Conservation (phyloP, 2,329 filamentous ascomycete species). For the Lasiodiplodia sp. region DNA sequence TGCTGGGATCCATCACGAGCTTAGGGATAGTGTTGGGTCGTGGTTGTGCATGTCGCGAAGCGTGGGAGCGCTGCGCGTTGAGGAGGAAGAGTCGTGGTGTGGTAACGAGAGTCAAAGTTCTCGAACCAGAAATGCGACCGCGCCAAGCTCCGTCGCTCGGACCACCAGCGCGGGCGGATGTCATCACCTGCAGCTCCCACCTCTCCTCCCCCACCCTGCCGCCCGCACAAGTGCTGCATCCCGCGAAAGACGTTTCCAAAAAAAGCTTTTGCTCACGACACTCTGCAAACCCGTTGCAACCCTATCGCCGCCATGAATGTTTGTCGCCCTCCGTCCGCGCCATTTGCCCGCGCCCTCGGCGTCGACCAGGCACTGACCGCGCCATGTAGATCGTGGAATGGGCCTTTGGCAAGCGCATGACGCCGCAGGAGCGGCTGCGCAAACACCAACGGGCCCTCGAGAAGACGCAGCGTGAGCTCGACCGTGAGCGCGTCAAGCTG, state of each 20-base stretch:
- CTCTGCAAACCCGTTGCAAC: not conserved
- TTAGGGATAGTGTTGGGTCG: slow-evolving; percentile 29
- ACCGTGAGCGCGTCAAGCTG: slow-evolving; percentile 92
- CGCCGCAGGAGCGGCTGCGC: slow-evolving; percentile 87
- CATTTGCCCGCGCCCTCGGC: not conserved
- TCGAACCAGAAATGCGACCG: slow-evolving; percentile 6
- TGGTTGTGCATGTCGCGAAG: slow-evolving; percentile 42
- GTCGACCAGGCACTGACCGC: slow-evolving; percentile 33
- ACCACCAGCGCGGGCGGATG: not conserved
- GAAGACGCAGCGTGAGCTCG: slow-evolving; percentile 95
- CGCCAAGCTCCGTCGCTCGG: slow-evolving; percentile 15
- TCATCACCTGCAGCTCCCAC: slow-evolving; percentile 27
- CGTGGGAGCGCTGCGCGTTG: slow-evolving; percentile 11
- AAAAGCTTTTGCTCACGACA: not conserved
- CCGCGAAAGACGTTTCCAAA: slow-evolving; percentile 12
- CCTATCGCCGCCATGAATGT: slow-evolving; percentile 65
- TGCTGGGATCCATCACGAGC: slow-evolving; percentile 27
- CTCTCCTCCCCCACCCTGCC: slow-evolving; percentile 24
- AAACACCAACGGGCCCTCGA: slow-evolving; percentile 97
- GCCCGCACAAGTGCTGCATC: slow-evolving; percentile 26
- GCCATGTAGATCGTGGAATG: slow-evolving; percentile 87
- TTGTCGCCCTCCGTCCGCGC: slow-evolving; percentile 39
- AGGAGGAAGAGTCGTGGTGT: slow-evolving; percentile 5
- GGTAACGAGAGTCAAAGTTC: slow-evolving; percentile 15
- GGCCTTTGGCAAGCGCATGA: slow-evolving; percentile 99